These are phyloP conservation scores for Colletotrichum navitas DNA, from an alignment of 2,329 filamentous ascomycete genomes.

Conservation along the genomic window DNA sequence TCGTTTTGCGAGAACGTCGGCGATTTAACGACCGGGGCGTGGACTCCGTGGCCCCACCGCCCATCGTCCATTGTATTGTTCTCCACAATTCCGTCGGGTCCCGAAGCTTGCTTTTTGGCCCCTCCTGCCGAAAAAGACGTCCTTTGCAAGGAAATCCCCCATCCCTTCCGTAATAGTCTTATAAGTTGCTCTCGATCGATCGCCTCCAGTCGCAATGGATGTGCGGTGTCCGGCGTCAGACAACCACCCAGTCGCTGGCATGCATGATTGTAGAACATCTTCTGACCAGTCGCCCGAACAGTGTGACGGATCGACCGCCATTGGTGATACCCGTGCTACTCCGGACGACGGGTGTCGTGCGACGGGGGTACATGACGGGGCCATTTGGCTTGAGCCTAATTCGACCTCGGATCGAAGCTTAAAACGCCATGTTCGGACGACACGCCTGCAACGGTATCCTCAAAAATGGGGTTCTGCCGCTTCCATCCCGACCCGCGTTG, in stretches of 20 bases:
- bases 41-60: too few species aligned
- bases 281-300: background rate
- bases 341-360: too few species aligned
- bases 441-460: background rate
- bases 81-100: background rate
- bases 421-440: background rate
- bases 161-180: background rate
- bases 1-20: too few species aligned
- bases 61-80: too few species aligned
- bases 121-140: background rate
- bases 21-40: too few species aligned
- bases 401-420: background rate
- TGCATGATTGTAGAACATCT: background rate
- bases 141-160: accelerated
- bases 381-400: background rate
- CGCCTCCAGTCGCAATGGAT: background rate
- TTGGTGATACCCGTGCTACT: background rate
- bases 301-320: background rate
- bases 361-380: background rate
- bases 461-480: background rate
- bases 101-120: background rate
- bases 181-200: too few species aligned
- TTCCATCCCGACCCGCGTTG: too few species aligned
- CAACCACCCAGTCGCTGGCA: background rate
- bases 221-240: background rate